phyloP scores from a whole-genome alignment of 108 stramenopile species.

The Conticribra guillardii region DNA sequence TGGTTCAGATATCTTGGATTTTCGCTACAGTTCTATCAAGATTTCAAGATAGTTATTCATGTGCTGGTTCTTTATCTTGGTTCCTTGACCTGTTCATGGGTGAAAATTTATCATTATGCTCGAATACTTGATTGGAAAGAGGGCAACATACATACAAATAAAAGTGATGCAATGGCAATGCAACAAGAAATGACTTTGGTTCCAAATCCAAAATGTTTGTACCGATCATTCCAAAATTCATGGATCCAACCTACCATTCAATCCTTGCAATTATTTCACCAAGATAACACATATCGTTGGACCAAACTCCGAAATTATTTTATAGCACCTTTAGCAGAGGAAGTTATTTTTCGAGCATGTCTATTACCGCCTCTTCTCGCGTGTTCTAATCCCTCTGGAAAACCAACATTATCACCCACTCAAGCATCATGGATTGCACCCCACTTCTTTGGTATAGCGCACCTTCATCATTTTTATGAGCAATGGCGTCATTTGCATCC shows the following conservation, averaged over 20 bases:
- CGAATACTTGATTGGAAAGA: conserved; percentile 15
- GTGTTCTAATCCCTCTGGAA: conserved; percentile 15
- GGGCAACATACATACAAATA: background rate
- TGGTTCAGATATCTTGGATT: conserved; percentile 37
- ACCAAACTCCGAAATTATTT: conserved; percentile 58
- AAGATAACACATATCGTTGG: conserved; percentile 50
- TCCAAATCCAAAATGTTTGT: conserved; percentile 22
- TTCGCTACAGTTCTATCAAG: conserved; percentile 7
- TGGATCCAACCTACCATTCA: conserved; percentile 18
- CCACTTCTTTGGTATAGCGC: conserved; percentile 85
- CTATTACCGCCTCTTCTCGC: conserved; percentile 61
- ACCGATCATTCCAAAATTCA: conserved; percentile 11
- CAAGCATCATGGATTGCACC: conserved; percentile 59
- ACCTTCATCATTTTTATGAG: conserved; percentile 72
- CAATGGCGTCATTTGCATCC: conserved; percentile 26
- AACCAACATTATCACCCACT: conserved; percentile 17
- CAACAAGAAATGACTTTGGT: conserved; percentile 3
- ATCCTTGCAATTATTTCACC: conserved; percentile 20
- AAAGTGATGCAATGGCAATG: conserved; percentile 2
- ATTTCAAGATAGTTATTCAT: conserved; percentile 29
- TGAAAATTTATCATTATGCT: conserved; percentile 27
- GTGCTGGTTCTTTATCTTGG: conserved; percentile 46
- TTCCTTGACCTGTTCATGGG: conserved; percentile 19
- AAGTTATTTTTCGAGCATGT: conserved; percentile 83
- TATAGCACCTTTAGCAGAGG: conserved; percentile 80